These are phyloP conservation scores for Typha latifolia DNA, from an alignment of 176 grass and related monocot genomes.

Conservation along the genomic window DNA sequence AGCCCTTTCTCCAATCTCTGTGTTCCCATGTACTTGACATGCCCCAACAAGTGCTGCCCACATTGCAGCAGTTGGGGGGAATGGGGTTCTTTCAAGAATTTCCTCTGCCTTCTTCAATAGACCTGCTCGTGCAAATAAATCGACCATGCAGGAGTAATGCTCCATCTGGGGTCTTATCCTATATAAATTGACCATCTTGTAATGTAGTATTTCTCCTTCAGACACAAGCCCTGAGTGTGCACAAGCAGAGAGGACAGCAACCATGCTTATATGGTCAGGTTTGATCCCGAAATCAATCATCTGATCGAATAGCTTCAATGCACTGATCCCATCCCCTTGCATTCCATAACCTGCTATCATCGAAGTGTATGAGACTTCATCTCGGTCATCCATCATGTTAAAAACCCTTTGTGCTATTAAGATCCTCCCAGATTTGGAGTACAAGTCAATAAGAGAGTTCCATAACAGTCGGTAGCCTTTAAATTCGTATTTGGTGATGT, in stretches of 20 bases:
- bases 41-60: slow-evolving; percentile 54
- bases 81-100: slow-evolving; percentile 28
- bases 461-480: slow-evolving; percentile 41
- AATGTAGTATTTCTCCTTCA: slow-evolving; percentile 46
- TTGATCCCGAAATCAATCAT: slow-evolving; percentile 42
- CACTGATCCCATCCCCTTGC: slow-evolving; percentile 45
- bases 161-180: slow-evolving; percentile 45
- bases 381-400: slow-evolving; percentile 39
- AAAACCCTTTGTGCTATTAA: slow-evolving; percentile 40
- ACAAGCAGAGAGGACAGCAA: slow-evolving; percentile 55
- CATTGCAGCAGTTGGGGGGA: slow-evolving; percentile 43
- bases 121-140: slow-evolving; percentile 48
- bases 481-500: slow-evolving; percentile 48
- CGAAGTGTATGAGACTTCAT: slow-evolving; percentile 58
- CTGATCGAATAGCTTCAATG: slow-evolving; percentile 33
- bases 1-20: slow-evolving; percentile 43
- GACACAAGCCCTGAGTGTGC: slow-evolving; percentile 56
- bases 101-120: slow-evolving; percentile 47
- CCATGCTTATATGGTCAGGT: slow-evolving; percentile 51
- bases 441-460: slow-evolving; percentile 58
- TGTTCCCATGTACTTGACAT: slow-evolving; percentile 41
- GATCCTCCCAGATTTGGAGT: slow-evolving; percentile 48
- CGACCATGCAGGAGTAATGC: slow-evolving; percentile 34
- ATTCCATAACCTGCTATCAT: slow-evolving; percentile 54
- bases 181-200: slow-evolving; percentile 43